These are phyloP conservation scores for Diaporthe citrichinensis DNA, from an alignment of 2,329 filamentous ascomycete genomes.

Conservation along the genomic window DNA sequence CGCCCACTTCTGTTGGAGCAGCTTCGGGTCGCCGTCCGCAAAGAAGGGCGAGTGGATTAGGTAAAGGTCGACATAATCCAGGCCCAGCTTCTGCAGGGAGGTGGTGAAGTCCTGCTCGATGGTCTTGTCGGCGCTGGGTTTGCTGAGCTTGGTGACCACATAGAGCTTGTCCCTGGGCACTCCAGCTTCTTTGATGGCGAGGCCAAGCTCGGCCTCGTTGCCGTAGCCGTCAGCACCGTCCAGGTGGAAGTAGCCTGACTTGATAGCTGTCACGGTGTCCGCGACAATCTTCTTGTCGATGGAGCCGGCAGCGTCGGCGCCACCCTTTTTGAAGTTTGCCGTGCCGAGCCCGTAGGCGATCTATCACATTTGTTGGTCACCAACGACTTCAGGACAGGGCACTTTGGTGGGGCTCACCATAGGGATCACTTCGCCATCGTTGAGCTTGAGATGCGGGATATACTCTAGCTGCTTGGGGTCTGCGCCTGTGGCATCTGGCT, in stretches of 20 bases:
- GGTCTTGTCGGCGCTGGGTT: slow-evolving; percentile 48
- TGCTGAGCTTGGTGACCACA: slow-evolving; percentile 73
- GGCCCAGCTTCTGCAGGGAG: slow-evolving; percentile 74
- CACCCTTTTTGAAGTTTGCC: slow-evolving; percentile 70
- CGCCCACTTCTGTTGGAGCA: slow-evolving; percentile 72
- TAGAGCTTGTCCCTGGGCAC: slow-evolving; percentile 78
- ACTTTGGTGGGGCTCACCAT: slow-evolving; percentile 63
- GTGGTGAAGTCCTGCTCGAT: slow-evolving; percentile 66
- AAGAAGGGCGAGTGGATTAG: slow-evolving; percentile 73
- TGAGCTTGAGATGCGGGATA: slow-evolving; percentile 76
- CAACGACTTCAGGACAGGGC: background rate
- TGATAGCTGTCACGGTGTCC: slow-evolving; percentile 73
- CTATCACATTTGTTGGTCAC: slow-evolving; percentile 53
- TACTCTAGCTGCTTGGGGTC: slow-evolving; percentile 57
- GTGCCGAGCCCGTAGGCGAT: slow-evolving; percentile 82
- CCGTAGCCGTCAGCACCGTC: slow-evolving; percentile 81
- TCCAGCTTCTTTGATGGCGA: slow-evolving; percentile 76
- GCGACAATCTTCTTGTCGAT: slow-evolving; percentile 69
- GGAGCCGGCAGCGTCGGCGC: slow-evolving; percentile 54
- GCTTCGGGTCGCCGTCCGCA: slow-evolving; percentile 58
- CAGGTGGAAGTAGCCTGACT: slow-evolving; percentile 65
- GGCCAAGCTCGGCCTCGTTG: slow-evolving; percentile 79
- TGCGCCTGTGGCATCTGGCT: slow-evolving; percentile 56
- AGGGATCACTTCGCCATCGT: slow-evolving; percentile 81
- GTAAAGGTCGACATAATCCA: slow-evolving; percentile 82